Base-by-base conservation (phyloP, 108 stramenopile species). In the Schizochytrium sp. region DNA sequence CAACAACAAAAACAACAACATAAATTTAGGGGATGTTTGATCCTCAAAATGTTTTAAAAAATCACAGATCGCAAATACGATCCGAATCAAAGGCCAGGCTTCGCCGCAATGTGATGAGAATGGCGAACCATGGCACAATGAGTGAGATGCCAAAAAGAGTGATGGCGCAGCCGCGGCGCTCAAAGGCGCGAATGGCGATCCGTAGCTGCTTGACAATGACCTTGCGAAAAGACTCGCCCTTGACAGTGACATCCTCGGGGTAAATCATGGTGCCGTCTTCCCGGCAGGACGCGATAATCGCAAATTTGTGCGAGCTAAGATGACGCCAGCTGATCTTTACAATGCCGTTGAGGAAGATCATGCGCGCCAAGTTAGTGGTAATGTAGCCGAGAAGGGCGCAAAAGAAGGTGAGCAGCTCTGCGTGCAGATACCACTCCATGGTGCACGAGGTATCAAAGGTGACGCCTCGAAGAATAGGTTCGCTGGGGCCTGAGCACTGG, bases 391-490 rank as follows among this genome's bases (percentile, higher is more conserved):
- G 28, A 23, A 53, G 45, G 18, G 51, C 76, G 25, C 45, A 53
- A 23, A 83, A 53, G 23, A 53, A 53, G 48, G 48, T 53, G n/a
- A 83, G 51, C 45, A 53, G 45, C 48, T 47, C n/a, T 12, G 48
- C 51, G 51, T 83, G 76, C 4, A 23, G 18, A 23, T 83, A 83
- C 76, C 76, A 83, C 28, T 83, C 76, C 76, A 53, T 25, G 76
- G 76, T 83, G 51, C 76, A 83, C 76, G 76, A 47, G n/a, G 76
- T 28, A 6, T 83, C 48, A 23, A 83, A 83, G 76, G 76, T 53
- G 1, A 53, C 76, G 28, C 51, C 51, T n/a, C 76, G 76, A 21
- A 83, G 76, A 53, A 83, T 53, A 12, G 76, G 12, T 45, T 83
- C 76, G 76, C 28, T 83, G 48, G 76, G 76, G 2, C 76, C 76